Percentiles rank a stretch among this genome's conserved stretches.
Conservation (phyloP, 2,329 filamentous ascomycete genomes). For the Phaeoacremonium minimum region DNA sequence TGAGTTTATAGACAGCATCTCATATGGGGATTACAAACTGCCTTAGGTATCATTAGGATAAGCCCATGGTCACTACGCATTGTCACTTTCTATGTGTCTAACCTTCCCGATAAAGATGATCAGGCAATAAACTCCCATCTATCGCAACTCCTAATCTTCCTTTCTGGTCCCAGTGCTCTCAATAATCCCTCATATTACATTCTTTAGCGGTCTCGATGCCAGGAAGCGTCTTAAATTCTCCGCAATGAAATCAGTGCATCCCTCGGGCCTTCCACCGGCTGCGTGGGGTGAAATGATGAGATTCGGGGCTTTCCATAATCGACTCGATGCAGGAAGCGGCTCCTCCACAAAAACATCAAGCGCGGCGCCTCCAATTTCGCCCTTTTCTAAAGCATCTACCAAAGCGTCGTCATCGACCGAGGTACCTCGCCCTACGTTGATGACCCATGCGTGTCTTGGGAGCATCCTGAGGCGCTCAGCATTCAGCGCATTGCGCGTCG, state of each 20-base stretch:
- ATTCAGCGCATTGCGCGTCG: conserved; percentile 33
- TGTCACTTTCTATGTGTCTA: too few species aligned
- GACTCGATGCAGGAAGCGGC: conserved; percentile 32
- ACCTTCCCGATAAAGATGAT: too few species aligned
- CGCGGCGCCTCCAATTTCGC: conserved; percentile 25
- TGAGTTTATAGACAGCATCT: too few species aligned
- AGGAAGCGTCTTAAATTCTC: conserved; percentile 57
- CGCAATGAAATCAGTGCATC: conserved; percentile 53
- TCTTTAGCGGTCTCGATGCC: too few species aligned
- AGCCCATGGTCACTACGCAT: too few species aligned
- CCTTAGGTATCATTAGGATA: too few species aligned
- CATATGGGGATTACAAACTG: too few species aligned
- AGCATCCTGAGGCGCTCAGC: conserved; percentile 30
- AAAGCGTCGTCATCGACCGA: conserved; percentile 28
- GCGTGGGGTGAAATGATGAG: conserved; percentile 52
- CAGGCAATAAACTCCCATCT: too few species aligned
- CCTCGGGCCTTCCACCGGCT: conserved; percentile 57
- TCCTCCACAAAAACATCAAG: conserved; percentile 36
- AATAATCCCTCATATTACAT: too few species aligned
- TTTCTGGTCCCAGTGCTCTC: too few species aligned
- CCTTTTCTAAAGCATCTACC: conserved; percentile 19
- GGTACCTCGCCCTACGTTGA: conserved; percentile 40
- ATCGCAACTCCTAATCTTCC: too few species aligned
- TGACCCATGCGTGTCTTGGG: conserved; percentile 33
- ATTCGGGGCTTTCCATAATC: conserved; percentile 48